These are phyloP conservation scores for Escovopsis sp. DNA, from an alignment of 2,329 filamentous ascomycete genomes.

Conservation along the genomic window DNA sequence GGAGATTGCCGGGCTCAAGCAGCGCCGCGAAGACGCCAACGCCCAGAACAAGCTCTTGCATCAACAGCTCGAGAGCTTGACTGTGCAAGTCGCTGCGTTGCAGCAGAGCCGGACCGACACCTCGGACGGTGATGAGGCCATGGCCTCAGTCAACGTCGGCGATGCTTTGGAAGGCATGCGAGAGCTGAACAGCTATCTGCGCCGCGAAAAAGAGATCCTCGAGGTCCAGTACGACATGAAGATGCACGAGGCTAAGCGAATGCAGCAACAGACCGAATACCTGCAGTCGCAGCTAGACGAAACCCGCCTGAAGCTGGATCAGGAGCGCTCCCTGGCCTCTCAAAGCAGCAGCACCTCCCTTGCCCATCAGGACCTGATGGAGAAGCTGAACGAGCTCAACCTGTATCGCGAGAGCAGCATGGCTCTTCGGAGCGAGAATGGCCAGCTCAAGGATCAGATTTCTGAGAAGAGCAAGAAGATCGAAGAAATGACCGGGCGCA, in stretches of 20 bases:
- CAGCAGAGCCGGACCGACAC: slow-evolving; percentile 56
- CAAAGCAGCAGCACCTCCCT: slow-evolving; percentile 60
- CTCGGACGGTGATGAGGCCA: slow-evolving; percentile 35
- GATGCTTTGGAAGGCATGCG: slow-evolving; percentile 61
- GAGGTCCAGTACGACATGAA: slow-evolving; percentile 93
- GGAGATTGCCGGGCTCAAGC: slow-evolving; percentile 66
- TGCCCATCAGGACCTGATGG: slow-evolving; percentile 80
- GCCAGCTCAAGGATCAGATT: slow-evolving; percentile 62
- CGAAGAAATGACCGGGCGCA: slow-evolving; percentile 55
- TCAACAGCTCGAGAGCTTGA: slow-evolving; percentile 73
- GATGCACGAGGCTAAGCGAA: slow-evolving; percentile 69
- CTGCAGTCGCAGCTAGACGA: slow-evolving; percentile 80
- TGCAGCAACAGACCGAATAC: slow-evolving; percentile 84
- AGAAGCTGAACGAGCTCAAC: slow-evolving; percentile 91
- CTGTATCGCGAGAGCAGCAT: slow-evolving; percentile 90
- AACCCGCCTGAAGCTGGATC: slow-evolving; percentile 71
- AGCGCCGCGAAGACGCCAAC: slow-evolving; percentile 68
- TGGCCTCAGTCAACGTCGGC: slow-evolving; percentile 36
- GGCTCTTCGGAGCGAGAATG: slow-evolving; percentile 74
- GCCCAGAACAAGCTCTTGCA: slow-evolving; percentile 86
- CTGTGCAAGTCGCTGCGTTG: slow-evolving; percentile 61
- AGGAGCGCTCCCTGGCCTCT: slow-evolving; percentile 65
- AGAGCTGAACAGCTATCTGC: slow-evolving; percentile 80
- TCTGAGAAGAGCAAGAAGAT: slow-evolving; percentile 61
- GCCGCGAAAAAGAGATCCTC: slow-evolving; percentile 92